phyloP scores from a whole-genome alignment of 345 rosid species.

The Melaleuca quinquenervia region DNA sequence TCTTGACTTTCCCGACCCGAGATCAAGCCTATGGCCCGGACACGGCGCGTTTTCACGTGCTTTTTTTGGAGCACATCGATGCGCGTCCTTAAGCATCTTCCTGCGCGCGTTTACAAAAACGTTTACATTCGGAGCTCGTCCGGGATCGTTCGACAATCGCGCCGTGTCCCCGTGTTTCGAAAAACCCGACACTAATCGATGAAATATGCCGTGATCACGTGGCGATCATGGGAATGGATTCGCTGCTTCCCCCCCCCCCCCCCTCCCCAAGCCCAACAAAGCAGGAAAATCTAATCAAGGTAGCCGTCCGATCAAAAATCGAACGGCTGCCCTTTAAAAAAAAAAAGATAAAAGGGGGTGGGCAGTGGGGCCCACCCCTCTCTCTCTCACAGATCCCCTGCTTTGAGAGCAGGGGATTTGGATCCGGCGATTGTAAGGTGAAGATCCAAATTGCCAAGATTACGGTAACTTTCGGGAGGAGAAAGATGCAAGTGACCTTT shows the following conservation, averaged over 20 bases:
- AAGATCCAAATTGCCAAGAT: not conserved
- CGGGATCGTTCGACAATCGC: not conserved
- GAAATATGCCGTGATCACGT: not conserved
- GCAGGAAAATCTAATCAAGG: too few relatives aligned
- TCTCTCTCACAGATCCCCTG: too few relatives aligned
- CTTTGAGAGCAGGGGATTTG: too few relatives aligned
- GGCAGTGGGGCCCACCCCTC: too few relatives aligned
- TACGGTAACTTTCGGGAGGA: not conserved
- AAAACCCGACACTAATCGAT: not conserved
- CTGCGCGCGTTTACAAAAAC: not conserved
- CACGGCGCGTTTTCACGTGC: too few relatives aligned
- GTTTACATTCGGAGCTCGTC: not conserved
- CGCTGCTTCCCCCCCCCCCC: too few relatives aligned
- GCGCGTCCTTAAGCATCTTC: not conserved
- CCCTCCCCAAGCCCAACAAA: too few relatives aligned
- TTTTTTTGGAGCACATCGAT: not conserved
- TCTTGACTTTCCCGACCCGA: not conserved
- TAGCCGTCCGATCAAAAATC: too few relatives aligned
- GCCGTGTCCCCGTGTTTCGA: not conserved
- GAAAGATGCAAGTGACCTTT: not conserved
- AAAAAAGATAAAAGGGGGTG: too few relatives aligned
- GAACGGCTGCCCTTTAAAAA: too few relatives aligned
- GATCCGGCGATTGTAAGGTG: not conserved
- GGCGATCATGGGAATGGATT: too few relatives aligned
- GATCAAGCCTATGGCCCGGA: not conserved